These are phyloP conservation scores for Cubamyces lactineus DNA, from an alignment of 768 basidiomycete genomes.

Conservation along the genomic window DNA sequence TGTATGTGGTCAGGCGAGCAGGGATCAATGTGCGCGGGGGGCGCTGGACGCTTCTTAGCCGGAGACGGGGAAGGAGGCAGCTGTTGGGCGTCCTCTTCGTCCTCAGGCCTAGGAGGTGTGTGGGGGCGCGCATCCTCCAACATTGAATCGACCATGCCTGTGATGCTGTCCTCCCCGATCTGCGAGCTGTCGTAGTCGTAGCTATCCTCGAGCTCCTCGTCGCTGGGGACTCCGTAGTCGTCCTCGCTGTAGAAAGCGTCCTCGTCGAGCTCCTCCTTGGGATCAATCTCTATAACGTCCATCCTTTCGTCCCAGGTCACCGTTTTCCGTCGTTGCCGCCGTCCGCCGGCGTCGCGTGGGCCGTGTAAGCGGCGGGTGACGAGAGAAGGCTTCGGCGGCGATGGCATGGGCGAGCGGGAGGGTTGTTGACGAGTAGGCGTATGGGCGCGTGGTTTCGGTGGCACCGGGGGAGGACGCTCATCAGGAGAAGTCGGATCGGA, in stretches of 20 bases:
- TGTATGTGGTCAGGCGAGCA: neutral
- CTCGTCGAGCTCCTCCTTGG: constrained; percentile 51
- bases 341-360: constrained; percentile 58
- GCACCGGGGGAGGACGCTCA: constrained; percentile 31
- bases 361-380: constrained; percentile 66
- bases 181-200: constrained; percentile 34
- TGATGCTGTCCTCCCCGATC: constrained; percentile 62
- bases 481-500: constrained; percentile 35
- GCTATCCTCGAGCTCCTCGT: constrained; percentile 29
- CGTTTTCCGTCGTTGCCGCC: constrained; percentile 64
- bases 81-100: constrained; percentile 46
- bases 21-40: neutral
- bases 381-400: constrained; percentile 34
- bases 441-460: constrained; percentile 20
- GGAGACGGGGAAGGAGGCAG: constrained; percentile 56
- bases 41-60: constrained; percentile 30
- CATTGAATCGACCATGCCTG: constrained; percentile 74
- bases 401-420: constrained; percentile 28
- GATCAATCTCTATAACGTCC: constrained; percentile 82
- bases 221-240: constrained; percentile 32
- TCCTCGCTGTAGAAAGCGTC: constrained; percentile 49
- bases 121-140: constrained; percentile 52
- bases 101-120: constrained; percentile 41
- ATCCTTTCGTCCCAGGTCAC: constrained; percentile 81
- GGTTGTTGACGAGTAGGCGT: constrained; percentile 13